Conservation (phyloP, 2,329 filamentous ascomycete genomes). For the Corinectria fuckeliana region DNA sequence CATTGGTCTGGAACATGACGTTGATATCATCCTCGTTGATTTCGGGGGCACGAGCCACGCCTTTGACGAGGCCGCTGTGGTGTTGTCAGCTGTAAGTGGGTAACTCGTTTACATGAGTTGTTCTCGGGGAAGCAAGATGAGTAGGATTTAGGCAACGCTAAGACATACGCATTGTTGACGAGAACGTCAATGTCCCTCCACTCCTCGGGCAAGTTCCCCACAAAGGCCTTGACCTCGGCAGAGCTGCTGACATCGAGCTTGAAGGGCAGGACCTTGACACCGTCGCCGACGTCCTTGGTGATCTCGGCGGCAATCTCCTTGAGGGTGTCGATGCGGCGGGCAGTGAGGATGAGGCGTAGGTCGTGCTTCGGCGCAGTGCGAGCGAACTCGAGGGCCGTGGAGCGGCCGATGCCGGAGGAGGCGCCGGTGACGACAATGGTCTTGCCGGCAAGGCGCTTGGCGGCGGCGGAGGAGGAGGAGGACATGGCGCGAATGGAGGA, state of each 20-base stretch:
- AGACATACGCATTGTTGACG: slow-evolving; percentile 90
- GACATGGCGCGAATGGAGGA: slow-evolving; percentile 49
- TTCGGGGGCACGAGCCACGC: slow-evolving; percentile 82
- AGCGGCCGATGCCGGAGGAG: slow-evolving; percentile 87
- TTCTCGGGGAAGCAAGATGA: neutral
- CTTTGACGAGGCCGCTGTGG: slow-evolving; percentile 82
- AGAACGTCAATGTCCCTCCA: slow-evolving; percentile 86
- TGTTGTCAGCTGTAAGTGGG: slow-evolving; percentile 13
- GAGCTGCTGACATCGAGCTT: slow-evolving; percentile 87
- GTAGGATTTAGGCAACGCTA: neutral
- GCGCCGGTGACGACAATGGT: slow-evolving; percentile 92
- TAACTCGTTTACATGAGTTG: neutral
- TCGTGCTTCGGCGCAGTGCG: slow-evolving; percentile 78
- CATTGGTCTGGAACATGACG: slow-evolving; percentile 91
- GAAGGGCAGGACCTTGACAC: slow-evolving; percentile 81
- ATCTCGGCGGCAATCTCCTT: slow-evolving; percentile 80
- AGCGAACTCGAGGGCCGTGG: slow-evolving; percentile 90
- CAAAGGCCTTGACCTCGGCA: slow-evolving; percentile 75
- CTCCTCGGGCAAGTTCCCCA: slow-evolving; percentile 76
- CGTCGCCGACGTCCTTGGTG: slow-evolving; percentile 74
- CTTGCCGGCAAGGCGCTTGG: slow-evolving; percentile 89
- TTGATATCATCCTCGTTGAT: slow-evolving; percentile 84
- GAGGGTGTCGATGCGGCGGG: slow-evolving; percentile 81
- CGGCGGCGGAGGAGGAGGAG: slow-evolving; percentile 64
- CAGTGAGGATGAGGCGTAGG: slow-evolving; percentile 86